These are phyloP conservation scores for Boletus tomentosulus DNA, from an alignment of 768 basidiomycete genomes.

Conservation along the genomic window DNA sequence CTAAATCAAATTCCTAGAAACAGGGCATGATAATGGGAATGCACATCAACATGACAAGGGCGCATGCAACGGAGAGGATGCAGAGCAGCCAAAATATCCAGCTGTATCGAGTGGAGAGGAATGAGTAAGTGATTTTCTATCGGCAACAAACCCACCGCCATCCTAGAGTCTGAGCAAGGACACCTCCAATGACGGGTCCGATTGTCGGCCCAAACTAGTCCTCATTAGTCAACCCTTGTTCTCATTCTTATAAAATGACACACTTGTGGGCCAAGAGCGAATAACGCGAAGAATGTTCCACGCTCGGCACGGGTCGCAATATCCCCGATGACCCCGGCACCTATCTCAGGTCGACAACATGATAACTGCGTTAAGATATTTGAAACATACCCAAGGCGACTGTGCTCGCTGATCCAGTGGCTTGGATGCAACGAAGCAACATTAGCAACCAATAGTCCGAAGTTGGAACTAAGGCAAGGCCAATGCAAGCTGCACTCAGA, in stretches of 20 bases:
- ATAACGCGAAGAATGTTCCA: slow-evolving; percentile 70
- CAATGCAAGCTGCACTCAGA: slow-evolving; percentile 62
- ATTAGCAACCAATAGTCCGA: slow-evolving; percentile 74
- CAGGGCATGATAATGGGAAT: neutral
- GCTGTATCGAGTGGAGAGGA: neutral
- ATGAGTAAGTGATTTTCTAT: neutral
- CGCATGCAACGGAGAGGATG: slow-evolving; percentile 14
- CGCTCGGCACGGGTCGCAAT: slow-evolving; percentile 70
- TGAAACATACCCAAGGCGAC: slow-evolving; percentile 57
- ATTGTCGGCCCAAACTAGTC: slow-evolving; percentile 52
- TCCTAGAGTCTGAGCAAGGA: slow-evolving; percentile 51
- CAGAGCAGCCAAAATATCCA: slow-evolving; percentile 24
- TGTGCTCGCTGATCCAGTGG: slow-evolving; percentile 74
- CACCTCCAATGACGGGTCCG: slow-evolving; percentile 49
- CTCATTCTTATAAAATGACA: neutral
- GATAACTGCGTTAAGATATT: neutral
- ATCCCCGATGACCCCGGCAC: slow-evolving; percentile 76
- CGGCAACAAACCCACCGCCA: slow-evolving; percentile 49
- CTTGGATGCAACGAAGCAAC: slow-evolving; percentile 76
- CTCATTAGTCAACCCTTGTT: neutral
- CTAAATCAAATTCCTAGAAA: neutral
- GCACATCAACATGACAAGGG: slow-evolving; percentile 10
- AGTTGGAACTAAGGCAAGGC: slow-evolving; percentile 50
- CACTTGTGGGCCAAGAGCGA: slow-evolving; percentile 62
- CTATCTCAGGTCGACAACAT: slow-evolving; percentile 28